phyloP scores from a whole-genome alignment of 805 yeast genomes.

The Lachancea cidri region DNA sequence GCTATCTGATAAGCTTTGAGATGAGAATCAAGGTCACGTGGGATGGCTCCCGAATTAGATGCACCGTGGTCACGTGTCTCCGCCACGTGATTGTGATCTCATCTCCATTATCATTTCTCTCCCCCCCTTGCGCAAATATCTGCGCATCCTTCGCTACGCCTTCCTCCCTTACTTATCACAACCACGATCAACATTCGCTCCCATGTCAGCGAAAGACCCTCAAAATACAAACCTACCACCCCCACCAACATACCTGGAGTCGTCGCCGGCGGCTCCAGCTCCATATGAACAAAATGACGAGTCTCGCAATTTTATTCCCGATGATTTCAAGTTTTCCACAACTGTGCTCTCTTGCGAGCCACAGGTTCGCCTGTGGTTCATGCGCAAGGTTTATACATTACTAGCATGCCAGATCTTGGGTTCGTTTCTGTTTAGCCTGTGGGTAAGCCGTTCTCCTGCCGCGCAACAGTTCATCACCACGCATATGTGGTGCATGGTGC shows the following conservation, averaged over 20 bases:
- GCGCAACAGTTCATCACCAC: constrained; percentile 46
- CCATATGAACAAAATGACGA: constrained; percentile 9
- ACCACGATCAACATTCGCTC: too few relatives aligned
- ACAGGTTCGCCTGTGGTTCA: constrained; percentile 67
- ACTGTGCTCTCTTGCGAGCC: constrained; percentile 74
- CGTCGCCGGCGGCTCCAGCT: constrained; percentile 5
- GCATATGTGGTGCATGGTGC: constrained; percentile 54
- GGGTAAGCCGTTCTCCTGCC: constrained; percentile 15
- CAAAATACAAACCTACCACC: constrained; percentile 6
- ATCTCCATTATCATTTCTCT: too few relatives aligned
- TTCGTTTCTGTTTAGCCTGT: constrained; percentile 42
- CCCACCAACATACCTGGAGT: constrained; percentile 9
- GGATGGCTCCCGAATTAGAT: too few relatives aligned
- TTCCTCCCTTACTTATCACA: too few relatives aligned
- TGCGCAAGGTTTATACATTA: constrained; percentile 74
- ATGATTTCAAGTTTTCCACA: constrained; percentile 79
- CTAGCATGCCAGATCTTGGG: constrained; percentile 57
- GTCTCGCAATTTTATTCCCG: constrained; percentile 39
- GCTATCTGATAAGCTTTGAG: too few relatives aligned
- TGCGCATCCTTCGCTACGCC: background rate
- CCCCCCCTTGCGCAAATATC: too few relatives aligned
- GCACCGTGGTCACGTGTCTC: too few relatives aligned
- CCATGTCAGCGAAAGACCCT: constrained; percentile 1
- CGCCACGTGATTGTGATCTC: too few relatives aligned
- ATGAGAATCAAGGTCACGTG: too few relatives aligned